Base-by-base conservation (phyloP, 1,284 basidiomycete species). In the Fomitopsis schrenkii region DNA sequence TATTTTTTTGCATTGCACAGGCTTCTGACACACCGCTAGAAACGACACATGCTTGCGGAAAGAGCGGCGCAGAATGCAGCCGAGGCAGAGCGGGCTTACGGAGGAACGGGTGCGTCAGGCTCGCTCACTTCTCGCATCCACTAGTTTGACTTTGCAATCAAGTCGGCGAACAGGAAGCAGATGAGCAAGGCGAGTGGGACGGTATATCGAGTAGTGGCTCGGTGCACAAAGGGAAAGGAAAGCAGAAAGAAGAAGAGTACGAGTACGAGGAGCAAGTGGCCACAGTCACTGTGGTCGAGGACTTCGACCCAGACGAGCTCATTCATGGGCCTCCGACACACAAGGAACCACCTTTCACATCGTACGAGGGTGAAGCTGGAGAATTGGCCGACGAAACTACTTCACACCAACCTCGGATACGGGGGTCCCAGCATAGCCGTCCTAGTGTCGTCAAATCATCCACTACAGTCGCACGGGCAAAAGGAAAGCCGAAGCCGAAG, bases 211-310 rank as follows among this genome's bases (percentile, higher is more conserved):
- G 68, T 26, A 66, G 74, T 15, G 26, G 57, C 15, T 61, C 63
- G 0, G 67, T 68, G 42, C 67, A 67, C 19, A 69, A 70, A 48
- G 63, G 68, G 41, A 62, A 68, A 66, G 64, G 75, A 67, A 59
- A 74, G 70, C 68, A 78, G 73, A 57, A 79, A 58, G 85, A 87
- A 63, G 82, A 85, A 69, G 85, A 88, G 69, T 93, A 84, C 65
- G 86, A 90, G 69, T 86, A 86, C 64, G 89, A 92, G 67, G 86
- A 93, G 67, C 80, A 86, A 58, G 78, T 91, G n/a, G 89, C 91
- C 57, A 91, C 88, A 28, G 91, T 93, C 50, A 92, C 91, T 7
- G 83, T 93, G 46, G 85, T 93, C 12, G 89, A 93, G 71, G 90
- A 93, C 70, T 88, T 93, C 71, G 88, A 91, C 69, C 83, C 87